These are phyloP conservation scores for Scenedesmus sp. DNA, from an alignment of 163 green algal genomes.

Conservation along the genomic window DNA sequence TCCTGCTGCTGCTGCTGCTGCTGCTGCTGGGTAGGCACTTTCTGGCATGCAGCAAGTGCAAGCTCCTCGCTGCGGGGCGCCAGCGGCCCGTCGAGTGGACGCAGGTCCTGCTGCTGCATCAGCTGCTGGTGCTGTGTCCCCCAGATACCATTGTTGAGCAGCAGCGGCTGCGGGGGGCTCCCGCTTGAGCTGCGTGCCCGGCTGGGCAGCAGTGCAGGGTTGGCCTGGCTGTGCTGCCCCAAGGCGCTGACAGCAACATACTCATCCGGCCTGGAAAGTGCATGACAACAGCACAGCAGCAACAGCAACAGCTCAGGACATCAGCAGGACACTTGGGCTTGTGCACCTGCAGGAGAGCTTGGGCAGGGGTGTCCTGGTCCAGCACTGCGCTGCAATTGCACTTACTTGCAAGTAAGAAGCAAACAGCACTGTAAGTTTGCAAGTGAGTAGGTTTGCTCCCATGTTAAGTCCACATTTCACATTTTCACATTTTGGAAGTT, in stretches of 20 bases:
- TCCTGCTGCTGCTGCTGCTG: background rate
- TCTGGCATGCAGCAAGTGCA: background rate
- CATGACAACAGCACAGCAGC: background rate
- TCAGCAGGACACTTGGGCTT: too few relatives aligned
- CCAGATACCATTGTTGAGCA: too few relatives aligned
- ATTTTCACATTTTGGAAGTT: too few relatives aligned
- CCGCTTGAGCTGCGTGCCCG: too few relatives aligned
- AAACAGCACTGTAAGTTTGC: too few relatives aligned
- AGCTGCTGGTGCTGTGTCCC: conserved; percentile 11
- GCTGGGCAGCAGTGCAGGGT: background rate
- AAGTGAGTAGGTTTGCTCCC: too few relatives aligned
- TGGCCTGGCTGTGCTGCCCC: background rate
- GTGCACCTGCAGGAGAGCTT: too few relatives aligned
- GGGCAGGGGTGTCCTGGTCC: too few relatives aligned
- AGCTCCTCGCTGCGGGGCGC: background rate
- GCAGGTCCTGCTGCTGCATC: background rate
- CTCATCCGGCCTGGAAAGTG: background rate
- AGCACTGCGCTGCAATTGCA: too few relatives aligned
- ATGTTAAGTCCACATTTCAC: too few relatives aligned
- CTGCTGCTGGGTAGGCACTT: background rate
- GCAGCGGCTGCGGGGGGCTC: too few relatives aligned
- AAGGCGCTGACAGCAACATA: background rate
- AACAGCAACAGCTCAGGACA: background rate
- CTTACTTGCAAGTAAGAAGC: too few relatives aligned
- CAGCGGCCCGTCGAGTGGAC: background rate